Evolutionary conservation across 805 yeast species (phyloP).

Genomic region (Myxozyma vanderwaltii): DNA sequence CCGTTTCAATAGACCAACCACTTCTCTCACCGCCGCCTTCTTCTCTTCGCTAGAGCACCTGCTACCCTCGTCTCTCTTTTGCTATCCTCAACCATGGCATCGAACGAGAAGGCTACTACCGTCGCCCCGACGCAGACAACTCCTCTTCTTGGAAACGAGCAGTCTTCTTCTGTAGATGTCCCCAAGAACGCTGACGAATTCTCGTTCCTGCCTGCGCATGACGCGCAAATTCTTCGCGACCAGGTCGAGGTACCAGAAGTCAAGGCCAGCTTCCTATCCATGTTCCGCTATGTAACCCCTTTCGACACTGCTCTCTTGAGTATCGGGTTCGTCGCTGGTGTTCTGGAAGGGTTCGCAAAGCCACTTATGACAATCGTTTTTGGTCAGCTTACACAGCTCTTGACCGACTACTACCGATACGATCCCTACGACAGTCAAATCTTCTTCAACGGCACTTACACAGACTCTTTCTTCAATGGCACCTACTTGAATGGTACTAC

Average conservation of each 20-base stretch:
- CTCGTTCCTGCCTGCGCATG: conserved; percentile 38
- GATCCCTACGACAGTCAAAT: conserved; percentile 22
- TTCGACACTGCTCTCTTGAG: conserved; percentile 25
- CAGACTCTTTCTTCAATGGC: conserved; percentile 26
- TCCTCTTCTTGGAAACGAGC: conserved; percentile 18
- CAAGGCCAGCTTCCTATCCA: conserved; percentile 38
- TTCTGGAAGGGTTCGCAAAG: conserved; percentile 39
- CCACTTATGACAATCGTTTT: conserved; percentile 49
- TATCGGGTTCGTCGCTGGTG: conserved; percentile 41
- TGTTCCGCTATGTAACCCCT: conserved; percentile 44
- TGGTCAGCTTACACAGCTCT: conserved; percentile 45
- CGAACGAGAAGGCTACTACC: conserved; percentile 7
- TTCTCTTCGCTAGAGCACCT: neutral
- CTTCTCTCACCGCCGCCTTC: neutral
- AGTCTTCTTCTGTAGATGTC: conserved; percentile 10
- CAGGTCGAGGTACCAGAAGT: conserved; percentile 39
- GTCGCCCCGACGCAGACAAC: conserved; percentile 25
- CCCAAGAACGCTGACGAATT: conserved; percentile 37
- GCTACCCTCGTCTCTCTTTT: neutral
- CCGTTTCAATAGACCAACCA: neutral
- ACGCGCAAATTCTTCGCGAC: conserved; percentile 42
- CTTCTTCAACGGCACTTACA: conserved; percentile 28
- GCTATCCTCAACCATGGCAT: neutral
- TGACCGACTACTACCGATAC: conserved; percentile 41
- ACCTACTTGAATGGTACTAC: conserved; percentile 20